phyloP scores from a whole-genome alignment of 768 basidiomycete species.

The Phlegmacium glaucopus region DNA sequence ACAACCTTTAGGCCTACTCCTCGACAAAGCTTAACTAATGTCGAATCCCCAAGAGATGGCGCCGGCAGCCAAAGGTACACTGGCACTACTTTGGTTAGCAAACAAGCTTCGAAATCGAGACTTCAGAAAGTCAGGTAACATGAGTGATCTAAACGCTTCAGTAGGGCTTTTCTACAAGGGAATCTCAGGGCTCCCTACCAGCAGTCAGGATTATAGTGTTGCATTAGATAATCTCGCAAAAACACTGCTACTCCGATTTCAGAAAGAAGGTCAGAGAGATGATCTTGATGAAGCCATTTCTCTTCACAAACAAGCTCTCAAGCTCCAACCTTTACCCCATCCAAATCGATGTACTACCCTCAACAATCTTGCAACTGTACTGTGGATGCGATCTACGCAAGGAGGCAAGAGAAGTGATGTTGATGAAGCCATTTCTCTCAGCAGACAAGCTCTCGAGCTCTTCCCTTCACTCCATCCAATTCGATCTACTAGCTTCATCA shows the following conservation, averaged over 20 bases:
- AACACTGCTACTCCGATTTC: background rate
- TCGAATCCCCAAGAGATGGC: no score
- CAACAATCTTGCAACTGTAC: constrained; percentile 6
- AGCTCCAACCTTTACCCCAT: background rate
- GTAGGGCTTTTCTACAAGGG: background rate
- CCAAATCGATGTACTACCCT: background rate
- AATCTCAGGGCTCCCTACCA: background rate
- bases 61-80: no score
- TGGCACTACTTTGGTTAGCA: no score
- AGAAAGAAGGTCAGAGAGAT: background rate
- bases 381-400: background rate
- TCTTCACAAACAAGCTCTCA: background rate
- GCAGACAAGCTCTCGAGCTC: background rate
- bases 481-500: background rate
- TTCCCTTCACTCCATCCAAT: background rate
- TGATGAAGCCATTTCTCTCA: background rate
- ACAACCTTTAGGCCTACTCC: no score
- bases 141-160: background rate
- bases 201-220: background rate
- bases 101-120: no score
- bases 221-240: background rate
- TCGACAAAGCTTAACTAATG: no score
- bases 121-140: background rate
- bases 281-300: constrained; percentile 6
- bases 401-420: background rate